Conservation (phyloP, 2,329 filamentous ascomycete species). For the Monilinia vaccinii-corymbosi region DNA sequence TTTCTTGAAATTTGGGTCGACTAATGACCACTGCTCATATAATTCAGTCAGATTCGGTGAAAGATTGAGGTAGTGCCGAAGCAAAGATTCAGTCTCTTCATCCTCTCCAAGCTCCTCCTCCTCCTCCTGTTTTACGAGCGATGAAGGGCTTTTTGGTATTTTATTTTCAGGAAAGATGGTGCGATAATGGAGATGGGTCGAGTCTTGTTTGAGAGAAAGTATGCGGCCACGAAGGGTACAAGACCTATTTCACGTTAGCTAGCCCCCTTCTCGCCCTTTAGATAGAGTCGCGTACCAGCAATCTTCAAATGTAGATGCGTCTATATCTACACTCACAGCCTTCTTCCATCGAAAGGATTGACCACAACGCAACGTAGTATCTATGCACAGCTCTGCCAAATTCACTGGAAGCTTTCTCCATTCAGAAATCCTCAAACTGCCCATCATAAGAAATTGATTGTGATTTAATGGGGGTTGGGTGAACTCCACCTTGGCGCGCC, state of each 20-base stretch:
- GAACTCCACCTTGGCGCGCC: conserved; percentile 6
- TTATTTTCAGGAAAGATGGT: conserved; percentile 46
- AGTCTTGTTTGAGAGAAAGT: conserved; percentile 75
- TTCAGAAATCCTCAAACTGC: conserved; percentile 46
- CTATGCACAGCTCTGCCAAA: conserved; percentile 81
- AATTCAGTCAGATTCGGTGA: conserved; percentile 63
- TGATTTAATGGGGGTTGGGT: background rate
- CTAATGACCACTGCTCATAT: conserved; percentile 78
- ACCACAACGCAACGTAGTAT: conserved; percentile 87
- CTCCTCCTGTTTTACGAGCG: conserved; percentile 32
- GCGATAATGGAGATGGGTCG: conserved; percentile 69
- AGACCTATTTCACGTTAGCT: conserved; percentile 42
- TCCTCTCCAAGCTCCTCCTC: conserved; percentile 32
- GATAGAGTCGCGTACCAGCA: conserved; percentile 58
- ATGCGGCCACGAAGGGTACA: conserved; percentile 82
- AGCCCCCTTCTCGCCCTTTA: conserved; percentile 13
- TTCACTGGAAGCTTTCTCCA: conserved; percentile 84
- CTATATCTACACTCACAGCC: too few relatives aligned
- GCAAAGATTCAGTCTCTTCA: conserved; percentile 64
- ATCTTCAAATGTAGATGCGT: conserved; percentile 68
- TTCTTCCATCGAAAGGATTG: conserved; percentile 96
- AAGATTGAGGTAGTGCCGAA: conserved; percentile 83
- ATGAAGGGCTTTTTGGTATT: conserved; percentile 30
- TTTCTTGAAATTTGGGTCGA: conserved; percentile 80
- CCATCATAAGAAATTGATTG: conserved; percentile 18